Conservation (phyloP, 768 basidiomycete genomes). For the Russula brevipes region DNA sequence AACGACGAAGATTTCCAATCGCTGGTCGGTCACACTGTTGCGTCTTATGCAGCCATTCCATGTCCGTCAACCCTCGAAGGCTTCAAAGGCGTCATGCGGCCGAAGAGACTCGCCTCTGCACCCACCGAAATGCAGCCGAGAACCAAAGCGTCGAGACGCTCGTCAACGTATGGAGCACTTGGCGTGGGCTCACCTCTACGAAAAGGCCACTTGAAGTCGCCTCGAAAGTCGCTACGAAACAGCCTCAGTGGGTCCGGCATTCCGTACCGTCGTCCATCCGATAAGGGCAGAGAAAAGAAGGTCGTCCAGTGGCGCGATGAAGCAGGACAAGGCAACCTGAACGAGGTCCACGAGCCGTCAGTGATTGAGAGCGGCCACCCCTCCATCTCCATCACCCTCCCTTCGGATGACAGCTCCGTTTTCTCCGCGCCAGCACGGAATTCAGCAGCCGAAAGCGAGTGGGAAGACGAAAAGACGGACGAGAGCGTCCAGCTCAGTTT, state of each 20-base stretch:
- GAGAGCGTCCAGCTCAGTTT: slow-evolving; percentile 63
- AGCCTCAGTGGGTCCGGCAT: slow-evolving; percentile 44
- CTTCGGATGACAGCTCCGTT: slow-evolving; percentile 36
- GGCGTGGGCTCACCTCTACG: slow-evolving; percentile 41
- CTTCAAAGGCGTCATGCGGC: slow-evolving; percentile 47
- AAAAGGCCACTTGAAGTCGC: slow-evolving; percentile 34
- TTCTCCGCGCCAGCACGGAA: slow-evolving; percentile 35
- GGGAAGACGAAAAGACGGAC: slow-evolving; percentile 87
- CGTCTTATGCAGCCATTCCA: slow-evolving; percentile 46
- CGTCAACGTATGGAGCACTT: slow-evolving; percentile 40
- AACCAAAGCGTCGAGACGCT: slow-evolving; percentile 39
- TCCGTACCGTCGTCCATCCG: slow-evolving; percentile 59
- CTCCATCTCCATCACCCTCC: slow-evolving; percentile 31
- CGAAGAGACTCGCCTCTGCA: slow-evolving; percentile 46
- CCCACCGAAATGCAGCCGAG: slow-evolving; percentile 38
- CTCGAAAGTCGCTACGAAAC: slow-evolving; percentile 30
- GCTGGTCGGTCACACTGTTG: slow-evolving; percentile 63
- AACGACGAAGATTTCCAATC: slow-evolving; percentile 67
- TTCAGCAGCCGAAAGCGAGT: slow-evolving; percentile 68
- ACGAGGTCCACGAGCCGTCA: slow-evolving; percentile 46
- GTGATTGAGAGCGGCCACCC: slow-evolving; percentile 27
- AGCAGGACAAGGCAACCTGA: slow-evolving; percentile 74
- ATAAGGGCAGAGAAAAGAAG: slow-evolving; percentile 56
- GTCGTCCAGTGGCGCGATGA: slow-evolving; percentile 87
- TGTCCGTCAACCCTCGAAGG: slow-evolving; percentile 36